Evolutionary conservation across 2,329 filamentous ascomycete genomes (phyloP).

Genomic region (Chlorencoelia australis): DNA sequence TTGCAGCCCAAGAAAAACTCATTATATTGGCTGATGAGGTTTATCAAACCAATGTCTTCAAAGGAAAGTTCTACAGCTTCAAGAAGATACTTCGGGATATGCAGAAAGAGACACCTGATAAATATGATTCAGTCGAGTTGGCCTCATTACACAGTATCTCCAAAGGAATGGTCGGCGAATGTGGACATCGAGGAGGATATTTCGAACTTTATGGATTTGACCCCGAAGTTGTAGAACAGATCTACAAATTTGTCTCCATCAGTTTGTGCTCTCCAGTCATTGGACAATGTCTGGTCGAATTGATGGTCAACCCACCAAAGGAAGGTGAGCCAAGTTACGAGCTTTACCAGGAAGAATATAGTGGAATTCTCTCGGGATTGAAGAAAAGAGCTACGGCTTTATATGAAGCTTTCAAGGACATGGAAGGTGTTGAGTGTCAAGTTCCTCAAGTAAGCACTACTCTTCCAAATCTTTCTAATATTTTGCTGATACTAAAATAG

Average conservation of each 20-base stretch:
- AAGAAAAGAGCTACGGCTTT: slow-evolving; percentile 72
- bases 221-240: slow-evolving; percentile 73
- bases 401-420: slow-evolving; percentile 80
- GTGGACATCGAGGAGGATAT: slow-evolving; percentile 93
- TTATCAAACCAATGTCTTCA: slow-evolving; percentile 98
- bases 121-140: slow-evolving; percentile 79
- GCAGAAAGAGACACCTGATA: slow-evolving; percentile 63
- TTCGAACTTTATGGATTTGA: slow-evolving; percentile 94
- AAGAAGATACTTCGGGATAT: slow-evolving; percentile 77
- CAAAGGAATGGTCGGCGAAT: slow-evolving; percentile 99
- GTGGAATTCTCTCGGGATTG: slow-evolving; percentile 68
- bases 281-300: slow-evolving; percentile 90
- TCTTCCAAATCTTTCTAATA: background rate
- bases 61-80: slow-evolving; percentile 91
- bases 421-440: slow-evolving; percentile 93
- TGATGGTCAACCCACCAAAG: slow-evolving; percentile 94
- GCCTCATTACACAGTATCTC: slow-evolving; percentile 87
- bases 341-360: slow-evolving; percentile 79
- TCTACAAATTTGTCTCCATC: slow-evolving; percentile 98
- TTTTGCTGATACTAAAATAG: slow-evolving; percentile 38
- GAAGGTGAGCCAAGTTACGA: slow-evolving; percentile 74
- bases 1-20: slow-evolving; percentile 75
- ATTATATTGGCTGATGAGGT: slow-evolving; percentile 95
- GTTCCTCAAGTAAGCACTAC: slow-evolving; percentile 51
- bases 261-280: slow-evolving; percentile 92